Base-by-base conservation (phyloP, 192 early-diverging fungal genomes). In the Entophlyctis luteolus region DNA sequence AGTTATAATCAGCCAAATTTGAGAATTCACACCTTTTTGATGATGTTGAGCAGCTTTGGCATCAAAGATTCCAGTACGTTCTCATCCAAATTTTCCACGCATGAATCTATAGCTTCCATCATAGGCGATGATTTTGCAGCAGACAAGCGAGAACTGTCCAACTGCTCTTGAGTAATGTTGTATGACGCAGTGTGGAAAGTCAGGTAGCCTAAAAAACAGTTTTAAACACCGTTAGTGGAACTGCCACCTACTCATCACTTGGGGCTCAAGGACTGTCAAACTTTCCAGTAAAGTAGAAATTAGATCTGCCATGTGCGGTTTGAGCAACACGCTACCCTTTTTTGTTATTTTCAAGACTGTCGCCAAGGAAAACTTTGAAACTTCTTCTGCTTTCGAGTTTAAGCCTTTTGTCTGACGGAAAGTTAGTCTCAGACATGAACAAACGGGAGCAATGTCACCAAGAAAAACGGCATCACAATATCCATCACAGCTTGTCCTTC, bases 51-150 rank as follows among this genome's bases (percentile, higher is more conserved):
- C 25, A 98, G 70, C 45, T 82, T 81, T 4, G 90, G 90, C 1
- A 89, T 78, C 6, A 98, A 62, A 12, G 70, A 76, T 2, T 67
- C 71, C 75, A 96, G 88, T 3, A 85, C 83, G 1, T 73, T 71
- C 22, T 81, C 84, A 63, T 90, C 91, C 52, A 96, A 76, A 42
- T 94, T 84, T 31, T 90, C 86, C 0, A 95, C 76, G 50, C 84
- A 83, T 5, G 79, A 77, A 67, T 95, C 93, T 33, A 94, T 77
- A 2, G 89, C 92, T 66, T 94, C 89, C 93, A 96, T 95, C 72
- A 96, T 91, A 10, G 95, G 95, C n/a, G 93, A 96, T 1, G 79
- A 73, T 71, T 92, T 93, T 4, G 91, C 85, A 1, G 92, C 93
- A 32, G 72, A 78, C 39, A 98, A 76, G 0, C 95, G 85, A 18